Percentiles rank a stretch among this genome's conserved stretches.
These are phyloP conservation scores for Modicella reniformis DNA, from an alignment of 371 early-diverging fungal genomes.

Conservation along the genomic window DNA sequence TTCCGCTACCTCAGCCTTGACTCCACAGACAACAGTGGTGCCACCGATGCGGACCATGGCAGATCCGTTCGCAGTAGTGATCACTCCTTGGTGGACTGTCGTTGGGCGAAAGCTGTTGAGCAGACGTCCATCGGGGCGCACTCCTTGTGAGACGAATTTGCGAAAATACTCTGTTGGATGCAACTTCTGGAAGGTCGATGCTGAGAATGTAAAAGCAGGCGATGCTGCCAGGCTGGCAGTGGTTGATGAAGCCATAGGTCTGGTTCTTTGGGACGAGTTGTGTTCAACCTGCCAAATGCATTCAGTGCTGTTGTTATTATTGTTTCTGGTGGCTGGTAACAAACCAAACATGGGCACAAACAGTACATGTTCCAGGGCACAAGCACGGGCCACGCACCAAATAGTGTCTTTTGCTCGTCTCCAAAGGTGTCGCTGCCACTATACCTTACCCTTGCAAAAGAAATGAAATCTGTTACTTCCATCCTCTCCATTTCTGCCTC, in stretches of 20 bases:
- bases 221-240: conserved; percentile 20
- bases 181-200: conserved; percentile 72
- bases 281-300: background rate
- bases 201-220: conserved; percentile 55
- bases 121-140: conserved; percentile 87
- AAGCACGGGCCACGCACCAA: too few species aligned
- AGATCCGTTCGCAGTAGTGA: conserved; percentile 86
- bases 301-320: conserved; percentile 4
- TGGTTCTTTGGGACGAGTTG: background rate
- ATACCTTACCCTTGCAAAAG: too few species aligned
- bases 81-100: conserved; percentile 70
- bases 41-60: conserved; percentile 89
- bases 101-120: conserved; percentile 72
- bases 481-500: too few species aligned
- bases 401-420: too few species aligned
- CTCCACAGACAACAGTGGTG: conserved; percentile 91
- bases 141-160: conserved; percentile 79
- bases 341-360: conserved; percentile 77
- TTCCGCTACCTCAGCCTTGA: conserved; percentile 94
- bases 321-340: conserved; percentile 59
- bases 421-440: too few species aligned
- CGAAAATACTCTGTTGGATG: conserved; percentile 91
- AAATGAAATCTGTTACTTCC: too few species aligned
- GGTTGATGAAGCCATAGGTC: conserved; percentile 27
- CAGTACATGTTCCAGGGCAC: too few species aligned